Base-by-base conservation (phyloP, 441 rosid genomes). In the Theobroma grandiflorum region DNA sequence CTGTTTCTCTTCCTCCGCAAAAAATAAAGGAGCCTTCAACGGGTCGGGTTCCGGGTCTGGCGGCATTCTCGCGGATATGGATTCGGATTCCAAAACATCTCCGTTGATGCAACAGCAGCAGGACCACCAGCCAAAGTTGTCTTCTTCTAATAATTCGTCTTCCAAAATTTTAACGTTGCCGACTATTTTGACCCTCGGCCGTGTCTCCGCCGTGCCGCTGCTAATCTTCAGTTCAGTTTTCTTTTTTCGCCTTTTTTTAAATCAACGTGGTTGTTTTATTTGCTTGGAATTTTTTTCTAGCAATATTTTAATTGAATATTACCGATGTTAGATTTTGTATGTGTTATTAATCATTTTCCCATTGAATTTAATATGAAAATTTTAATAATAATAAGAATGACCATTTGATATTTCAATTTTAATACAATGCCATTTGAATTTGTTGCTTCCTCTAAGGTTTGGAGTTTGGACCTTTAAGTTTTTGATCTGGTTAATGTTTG, bases 141-240 rank as follows among this genome's bases (percentile, higher is more conserved):
- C 43, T 18, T 53, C 63, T 35, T 35, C 75, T 33, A 57, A 35
- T 20, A 52, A 35, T 16, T 75, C 85, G 2, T 83, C 83, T 78
- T 79, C 90, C 74, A 92, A 93, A 85, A 86, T 96, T 61, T 91
- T 95, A 66, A 95, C 98, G 15, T 83, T 95, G 84, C 99, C 99
- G 3, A 95, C 98, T 53, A 80, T 97, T 61, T 88, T 97, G 82
- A 97, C 99, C 62, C 94, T 97, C 68, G 98, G 92, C 53, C 98
- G 99, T 62, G 96, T 97, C 57, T 92, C 90, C 62, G 95, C 98
- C 62, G 96, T 97, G 77, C 99, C 99, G 43, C 87, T 97, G 78
- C 91, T 97, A 50, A 76, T 97, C 77, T 75, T 88, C 76, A 89
- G 99, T 97, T 72, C 86, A 62, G 94, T 85, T 76, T 33, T 8